Evolutionary conservation across 352 stramenopile species (phyloP).

Genomic region (Globisporangium barbulae): DNA sequence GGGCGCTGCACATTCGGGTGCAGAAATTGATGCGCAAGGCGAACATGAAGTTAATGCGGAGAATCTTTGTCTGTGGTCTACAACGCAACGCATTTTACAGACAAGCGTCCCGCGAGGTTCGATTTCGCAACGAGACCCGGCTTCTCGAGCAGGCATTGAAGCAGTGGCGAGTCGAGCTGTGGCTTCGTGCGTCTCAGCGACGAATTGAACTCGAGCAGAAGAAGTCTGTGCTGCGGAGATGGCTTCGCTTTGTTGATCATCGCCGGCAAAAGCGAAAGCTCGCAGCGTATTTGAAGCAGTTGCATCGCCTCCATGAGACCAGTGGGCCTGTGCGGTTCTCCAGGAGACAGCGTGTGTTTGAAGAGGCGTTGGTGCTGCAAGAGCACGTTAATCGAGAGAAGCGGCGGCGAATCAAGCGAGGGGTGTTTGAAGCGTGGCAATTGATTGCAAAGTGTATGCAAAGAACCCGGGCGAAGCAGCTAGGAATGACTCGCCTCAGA

Average conservation of each 20-base stretch:
- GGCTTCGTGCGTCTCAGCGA: slow-evolving; percentile 5
- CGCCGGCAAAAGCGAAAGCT: slow-evolving; percentile 4
- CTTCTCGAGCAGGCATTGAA: not conserved
- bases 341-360: not conserved
- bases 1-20: not conserved
- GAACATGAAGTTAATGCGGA: not conserved
- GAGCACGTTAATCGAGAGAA: not conserved
- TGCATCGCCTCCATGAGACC: not conserved
- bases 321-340: not conserved
- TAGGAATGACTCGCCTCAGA: not conserved
- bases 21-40: not conserved
- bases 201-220: not conserved
- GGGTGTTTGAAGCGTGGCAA: slow-evolving; percentile 5
- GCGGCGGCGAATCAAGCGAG: not conserved
- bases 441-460: not conserved
- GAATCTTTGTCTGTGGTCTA: slow-evolving; percentile 7
- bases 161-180: slow-evolving; percentile 15
- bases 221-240: slow-evolving; percentile 1
- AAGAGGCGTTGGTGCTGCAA: not conserved
- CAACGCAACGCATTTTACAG: not conserved
- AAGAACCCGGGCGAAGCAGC: not conserved
- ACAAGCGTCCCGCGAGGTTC: slow-evolving; percentile 3
- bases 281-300: not conserved
- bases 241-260: slow-evolving; percentile 3
- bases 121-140: not conserved